Conservation (phyloP, 2,329 filamentous ascomycete species). For the Diaporthe longicolla region DNA sequence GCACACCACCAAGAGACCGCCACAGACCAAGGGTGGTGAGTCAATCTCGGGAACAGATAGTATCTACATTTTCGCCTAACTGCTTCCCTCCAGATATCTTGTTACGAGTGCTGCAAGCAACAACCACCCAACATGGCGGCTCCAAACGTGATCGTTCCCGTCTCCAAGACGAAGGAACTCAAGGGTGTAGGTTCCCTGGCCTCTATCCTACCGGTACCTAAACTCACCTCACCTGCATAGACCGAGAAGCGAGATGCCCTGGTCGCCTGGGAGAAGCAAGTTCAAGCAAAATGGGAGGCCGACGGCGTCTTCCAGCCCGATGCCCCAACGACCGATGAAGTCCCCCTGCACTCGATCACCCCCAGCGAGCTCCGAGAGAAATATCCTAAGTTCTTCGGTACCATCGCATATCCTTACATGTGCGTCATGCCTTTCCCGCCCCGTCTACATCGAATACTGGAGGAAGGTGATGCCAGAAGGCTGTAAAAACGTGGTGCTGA, state of each 20-base stretch:
- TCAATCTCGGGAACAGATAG: background rate
- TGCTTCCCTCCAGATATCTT: background rate
- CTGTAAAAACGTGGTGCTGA: conserved; percentile 9
- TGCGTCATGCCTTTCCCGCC: conserved; percentile 7
- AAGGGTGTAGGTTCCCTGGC: conserved; percentile 63
- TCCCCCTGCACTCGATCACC: conserved; percentile 81
- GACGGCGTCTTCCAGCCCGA: conserved; percentile 86
- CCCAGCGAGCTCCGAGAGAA: conserved; percentile 83
- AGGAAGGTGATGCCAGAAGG: background rate
- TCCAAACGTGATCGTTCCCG: conserved; percentile 65
- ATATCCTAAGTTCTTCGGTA: conserved; percentile 91
- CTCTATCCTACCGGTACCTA: background rate
- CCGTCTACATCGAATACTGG: background rate
- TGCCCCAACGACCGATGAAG: conserved; percentile 80
- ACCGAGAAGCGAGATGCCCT: conserved; percentile 91
- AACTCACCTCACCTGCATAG: conserved; percentile 56
- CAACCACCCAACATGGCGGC: conserved; percentile 59
- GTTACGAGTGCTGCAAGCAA: conserved; percentile 9
- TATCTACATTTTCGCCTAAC: background rate
- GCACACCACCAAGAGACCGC: conserved; percentile 14
- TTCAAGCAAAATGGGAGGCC: conserved; percentile 87
- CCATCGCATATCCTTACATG: conserved; percentile 61
- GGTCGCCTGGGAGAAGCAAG: conserved; percentile 89
- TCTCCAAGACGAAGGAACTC: conserved; percentile 73
- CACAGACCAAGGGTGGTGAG: conserved; percentile 20